Evolutionary conservation across 106 monocot genomes (phyloP).

Genomic region (Dioscorea alata): DNA sequence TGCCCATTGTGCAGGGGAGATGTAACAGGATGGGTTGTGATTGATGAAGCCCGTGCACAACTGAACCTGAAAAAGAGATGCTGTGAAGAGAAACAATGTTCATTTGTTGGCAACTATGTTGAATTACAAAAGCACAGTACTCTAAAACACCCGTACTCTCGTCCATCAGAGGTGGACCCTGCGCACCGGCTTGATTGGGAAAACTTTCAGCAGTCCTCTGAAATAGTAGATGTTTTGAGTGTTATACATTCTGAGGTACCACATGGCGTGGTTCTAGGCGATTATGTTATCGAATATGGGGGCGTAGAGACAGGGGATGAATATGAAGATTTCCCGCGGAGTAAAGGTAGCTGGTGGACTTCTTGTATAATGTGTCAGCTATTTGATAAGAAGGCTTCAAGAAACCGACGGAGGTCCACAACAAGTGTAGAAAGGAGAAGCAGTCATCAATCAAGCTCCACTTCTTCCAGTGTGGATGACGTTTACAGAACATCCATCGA

Average conservation of each 20-base stretch:
- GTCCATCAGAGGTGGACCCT: constrained; percentile 63
- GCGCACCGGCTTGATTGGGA: constrained; percentile 57
- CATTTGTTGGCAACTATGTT: constrained; percentile 46
- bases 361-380: constrained; percentile 44
- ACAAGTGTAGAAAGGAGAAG: constrained; percentile 14
- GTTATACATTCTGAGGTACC: constrained; percentile 72
- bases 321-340: constrained; percentile 31
- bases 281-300: constrained; percentile 77
- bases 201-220: constrained; percentile 68
- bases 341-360: constrained; percentile 39
- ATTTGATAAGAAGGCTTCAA: constrained; percentile 34
- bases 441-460: constrained; percentile 7
- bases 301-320: constrained; percentile 46
- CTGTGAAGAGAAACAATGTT: constrained; percentile 57
- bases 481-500: constrained; percentile 20
- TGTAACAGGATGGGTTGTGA: constrained; percentile 53
- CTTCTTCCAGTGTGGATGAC: constrained; percentile 24
- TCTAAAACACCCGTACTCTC: constrained; percentile 51
- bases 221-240: constrained; percentile 64
- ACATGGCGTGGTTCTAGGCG: constrained; percentile 66
- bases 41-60: constrained; percentile 42
- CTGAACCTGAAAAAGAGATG: constrained; percentile 43
- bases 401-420: constrained; percentile 32
- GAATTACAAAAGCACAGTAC: constrained; percentile 55
- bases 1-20: constrained; percentile 70